Conservation (phyloP, 2,329 filamentous ascomycete species). For the Whalleya microplaca region DNA sequence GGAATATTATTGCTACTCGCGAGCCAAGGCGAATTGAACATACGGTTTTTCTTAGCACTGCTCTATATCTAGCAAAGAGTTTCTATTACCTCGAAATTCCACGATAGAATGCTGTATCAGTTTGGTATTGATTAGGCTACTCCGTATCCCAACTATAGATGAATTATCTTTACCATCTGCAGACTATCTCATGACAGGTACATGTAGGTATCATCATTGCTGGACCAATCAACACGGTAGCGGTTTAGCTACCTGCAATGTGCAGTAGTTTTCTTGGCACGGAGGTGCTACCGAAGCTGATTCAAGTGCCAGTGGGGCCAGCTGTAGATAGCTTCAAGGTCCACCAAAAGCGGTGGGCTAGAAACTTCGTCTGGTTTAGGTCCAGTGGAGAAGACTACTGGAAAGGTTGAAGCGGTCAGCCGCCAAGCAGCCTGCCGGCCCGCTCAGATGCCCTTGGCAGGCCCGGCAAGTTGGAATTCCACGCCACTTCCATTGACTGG, state of each 20-base stretch:
- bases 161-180: neutral
- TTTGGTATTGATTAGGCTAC: too few relatives aligned
- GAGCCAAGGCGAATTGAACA: too few relatives aligned
- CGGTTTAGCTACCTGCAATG: neutral
- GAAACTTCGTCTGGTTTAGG: neutral
- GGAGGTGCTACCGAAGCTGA: too few relatives aligned
- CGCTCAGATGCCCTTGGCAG: neutral
- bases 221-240: constrained; percentile 24
- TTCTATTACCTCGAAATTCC: too few relatives aligned
- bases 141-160: too few relatives aligned
- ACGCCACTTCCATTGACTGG: neutral
- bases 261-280: too few relatives aligned
- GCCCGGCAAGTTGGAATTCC: neutral
- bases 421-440: neutral
- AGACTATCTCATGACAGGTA: constrained; percentile 16
- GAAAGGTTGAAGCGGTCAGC: neutral
- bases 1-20: too few relatives aligned
- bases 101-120: too few relatives aligned
- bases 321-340: neutral
- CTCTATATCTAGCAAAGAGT: too few relatives aligned
- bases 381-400: neutral
- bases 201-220: constrained; percentile 27
- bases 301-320: neutral
- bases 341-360: neutral
- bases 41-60: too few relatives aligned